These are phyloP conservation scores for Leccinellum rugosiceps DNA, from an alignment of 768 basidiomycete genomes.

Conservation along the genomic window DNA sequence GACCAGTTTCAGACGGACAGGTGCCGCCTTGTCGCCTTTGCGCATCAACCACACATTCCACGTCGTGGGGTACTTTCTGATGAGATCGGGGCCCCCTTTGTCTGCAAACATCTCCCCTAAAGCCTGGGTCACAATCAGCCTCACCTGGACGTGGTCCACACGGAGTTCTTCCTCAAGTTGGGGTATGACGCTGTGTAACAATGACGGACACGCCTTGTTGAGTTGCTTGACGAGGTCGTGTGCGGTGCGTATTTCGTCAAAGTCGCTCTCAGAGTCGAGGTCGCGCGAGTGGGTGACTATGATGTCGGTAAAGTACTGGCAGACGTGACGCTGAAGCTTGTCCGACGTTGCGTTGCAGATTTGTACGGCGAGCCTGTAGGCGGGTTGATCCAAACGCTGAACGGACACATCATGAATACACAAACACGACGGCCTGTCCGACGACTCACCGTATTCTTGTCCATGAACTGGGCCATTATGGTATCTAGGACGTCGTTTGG, in stretches of 20 bases:
- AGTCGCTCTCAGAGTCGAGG: constrained; percentile 56
- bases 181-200: constrained; percentile 88
- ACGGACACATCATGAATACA: constrained; percentile 3
- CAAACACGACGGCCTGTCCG: neutral
- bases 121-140: constrained; percentile 79
- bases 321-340: constrained; percentile 85
- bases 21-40: constrained; percentile 67
- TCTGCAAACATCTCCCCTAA: constrained; percentile 91
- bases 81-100: constrained; percentile 67
- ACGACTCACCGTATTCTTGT: constrained; percentile 65
- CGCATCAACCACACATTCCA: constrained; percentile 85
- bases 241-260: constrained; percentile 66
- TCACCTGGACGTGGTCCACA: constrained; percentile 65
- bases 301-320: constrained; percentile 90
- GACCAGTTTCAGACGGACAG: constrained; percentile 76
- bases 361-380: constrained; percentile 78
- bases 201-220: constrained; percentile 71
- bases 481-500: constrained; percentile 76
- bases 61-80: constrained; percentile 74
- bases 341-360: constrained; percentile 83
- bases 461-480: constrained; percentile 82
- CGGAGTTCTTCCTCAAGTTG: constrained; percentile 89
- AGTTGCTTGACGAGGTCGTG: constrained; percentile 86
- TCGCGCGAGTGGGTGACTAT: constrained; percentile 57
- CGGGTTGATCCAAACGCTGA: constrained; percentile 68